These are phyloP conservation scores for Metschnikowia kofuensis DNA, from an alignment of 805 yeast species.

Conservation along the genomic window DNA sequence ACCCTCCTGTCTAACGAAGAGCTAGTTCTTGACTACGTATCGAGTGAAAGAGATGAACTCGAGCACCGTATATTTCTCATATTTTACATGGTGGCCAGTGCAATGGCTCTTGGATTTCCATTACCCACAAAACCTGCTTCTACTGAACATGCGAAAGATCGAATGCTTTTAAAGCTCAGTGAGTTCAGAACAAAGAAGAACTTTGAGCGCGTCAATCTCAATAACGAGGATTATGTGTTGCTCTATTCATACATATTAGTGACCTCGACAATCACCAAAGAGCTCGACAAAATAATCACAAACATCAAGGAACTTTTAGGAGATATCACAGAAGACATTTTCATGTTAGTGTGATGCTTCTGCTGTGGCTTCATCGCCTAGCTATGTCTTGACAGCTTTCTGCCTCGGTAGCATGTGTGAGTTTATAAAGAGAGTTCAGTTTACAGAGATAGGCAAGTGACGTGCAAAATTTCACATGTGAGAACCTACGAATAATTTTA, in stretches of 20 bases:
- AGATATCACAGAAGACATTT: slow-evolving; percentile 58
- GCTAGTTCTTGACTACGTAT: slow-evolving; percentile 52
- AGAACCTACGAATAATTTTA: no score
- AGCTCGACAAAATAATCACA: slow-evolving; percentile 55
- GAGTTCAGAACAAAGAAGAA: slow-evolving; percentile 44
- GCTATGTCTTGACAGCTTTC: no score
- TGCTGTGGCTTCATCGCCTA: background rate
- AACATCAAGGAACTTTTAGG: slow-evolving; percentile 62
- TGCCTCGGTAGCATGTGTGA: no score
- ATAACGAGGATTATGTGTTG: slow-evolving; percentile 73
- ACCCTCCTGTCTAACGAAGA: slow-evolving; percentile 50
- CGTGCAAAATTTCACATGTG: no score
- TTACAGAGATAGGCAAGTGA: no score
- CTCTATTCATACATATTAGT: slow-evolving; percentile 74
- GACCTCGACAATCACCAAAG: slow-evolving; percentile 62
- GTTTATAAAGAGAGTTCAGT: no score
- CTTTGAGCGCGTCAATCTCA: slow-evolving; percentile 29
- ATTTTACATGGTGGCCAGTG: slow-evolving; percentile 76
- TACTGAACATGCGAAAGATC: slow-evolving; percentile 68
- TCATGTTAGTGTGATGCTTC: slow-evolving; percentile 38
- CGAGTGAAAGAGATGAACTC: slow-evolving; percentile 61
- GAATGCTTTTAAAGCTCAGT: slow-evolving; percentile 63
- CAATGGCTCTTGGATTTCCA: slow-evolving; percentile 73
- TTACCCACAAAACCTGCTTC: slow-evolving; percentile 75
- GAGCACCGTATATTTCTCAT: slow-evolving; percentile 70